Percentiles rank a stretch among this genome's conserved stretches.
Conservation (phyloP, 345 rosid genomes). For the Rhizophora apiculata region DNA sequence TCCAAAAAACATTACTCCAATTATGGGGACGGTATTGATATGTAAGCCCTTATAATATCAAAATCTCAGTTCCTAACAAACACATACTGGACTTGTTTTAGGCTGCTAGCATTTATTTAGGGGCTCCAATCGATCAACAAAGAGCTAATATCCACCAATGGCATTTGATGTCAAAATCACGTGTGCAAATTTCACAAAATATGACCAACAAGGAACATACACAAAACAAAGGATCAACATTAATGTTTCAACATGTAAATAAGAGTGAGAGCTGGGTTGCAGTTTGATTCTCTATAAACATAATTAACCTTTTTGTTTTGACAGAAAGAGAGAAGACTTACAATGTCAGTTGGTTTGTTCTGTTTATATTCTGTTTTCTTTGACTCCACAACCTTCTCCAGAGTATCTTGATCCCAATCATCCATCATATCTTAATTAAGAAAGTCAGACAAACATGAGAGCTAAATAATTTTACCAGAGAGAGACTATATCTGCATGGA, state of each 20-base stretch:
- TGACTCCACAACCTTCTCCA: slow-evolving; percentile 90
- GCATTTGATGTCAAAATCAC: not conserved
- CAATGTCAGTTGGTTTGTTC: slow-evolving; percentile 94
- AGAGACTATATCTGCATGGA: not conserved
- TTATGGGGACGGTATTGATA: no score
- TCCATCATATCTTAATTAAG: slow-evolving; percentile 66
- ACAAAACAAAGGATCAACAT: not conserved
- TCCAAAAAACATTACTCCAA: not conserved
- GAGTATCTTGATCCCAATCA: slow-evolving; percentile 93
- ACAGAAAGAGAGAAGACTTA: slow-evolving; percentile 28
- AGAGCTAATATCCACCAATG: not conserved
- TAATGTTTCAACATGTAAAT: not conserved
- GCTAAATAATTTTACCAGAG: slow-evolving; percentile 2
- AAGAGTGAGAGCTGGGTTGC: not conserved
- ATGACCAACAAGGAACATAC: not conserved
- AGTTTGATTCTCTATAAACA: no score
- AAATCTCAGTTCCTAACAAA: no score
- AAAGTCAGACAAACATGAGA: slow-evolving; percentile 6
- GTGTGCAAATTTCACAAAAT: not conserved
- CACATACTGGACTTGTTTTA: no score
- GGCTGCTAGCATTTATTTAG: no score
- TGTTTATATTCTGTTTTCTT: slow-evolving; percentile 80
- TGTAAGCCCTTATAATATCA: no score
- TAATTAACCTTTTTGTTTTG: no score
- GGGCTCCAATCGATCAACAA: not conserved